Percentiles rank a stretch among this genome's conserved stretches.
phyloP scores from a whole-genome alignment of 306 rosid species.

The Corylus heterophylla region DNA sequence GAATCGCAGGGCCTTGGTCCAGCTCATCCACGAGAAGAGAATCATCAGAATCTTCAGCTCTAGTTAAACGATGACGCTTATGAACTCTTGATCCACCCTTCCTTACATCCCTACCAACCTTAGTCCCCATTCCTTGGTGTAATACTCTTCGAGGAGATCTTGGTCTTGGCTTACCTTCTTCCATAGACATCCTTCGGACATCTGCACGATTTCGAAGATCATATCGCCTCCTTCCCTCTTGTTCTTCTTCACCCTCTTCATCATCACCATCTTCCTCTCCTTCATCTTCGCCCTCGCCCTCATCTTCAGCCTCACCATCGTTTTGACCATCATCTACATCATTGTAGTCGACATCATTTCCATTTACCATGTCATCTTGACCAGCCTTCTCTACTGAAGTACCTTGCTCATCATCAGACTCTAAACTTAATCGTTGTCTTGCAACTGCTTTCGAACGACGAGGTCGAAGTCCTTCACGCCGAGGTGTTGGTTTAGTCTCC shows the following conservation, averaged over 20 bases:
- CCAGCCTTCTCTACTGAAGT: conserved; percentile 70
- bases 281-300: conserved; percentile 38
- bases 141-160: conserved; percentile 92
- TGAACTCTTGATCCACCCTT: conserved; percentile 91
- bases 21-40: conserved; percentile 96
- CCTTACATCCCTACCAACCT: conserved; percentile 86
- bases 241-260: conserved; percentile 86
- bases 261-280: conserved; percentile 59
- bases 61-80: conserved; percentile 80
- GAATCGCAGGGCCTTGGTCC: conserved; percentile 94
- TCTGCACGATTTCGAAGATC: conserved; percentile 96
- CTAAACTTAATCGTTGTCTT: conserved; percentile 48
- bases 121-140: conserved; percentile 90
- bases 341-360: conserved; percentile 73
- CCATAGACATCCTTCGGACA: conserved; percentile 82
- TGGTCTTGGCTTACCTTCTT: conserved; percentile 71
- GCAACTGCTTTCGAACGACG: conserved; percentile 62
- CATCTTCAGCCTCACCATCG: conserved; percentile 58
- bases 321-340: conserved; percentile 83
- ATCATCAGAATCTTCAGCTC: conserved; percentile 95
- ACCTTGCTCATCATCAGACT: conserved; percentile 70
- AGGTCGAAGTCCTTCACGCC: conserved; percentile 97
- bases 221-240: conserved; percentile 86
- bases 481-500: conserved; percentile 54
- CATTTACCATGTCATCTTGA: conserved; percentile 85